A percentile compares a stretch with the other conserved stretches of the same genome.
phyloP scores from a whole-genome alignment of 2,329 filamentous ascomycete genomes.

The Fusarium zealandicum region DNA sequence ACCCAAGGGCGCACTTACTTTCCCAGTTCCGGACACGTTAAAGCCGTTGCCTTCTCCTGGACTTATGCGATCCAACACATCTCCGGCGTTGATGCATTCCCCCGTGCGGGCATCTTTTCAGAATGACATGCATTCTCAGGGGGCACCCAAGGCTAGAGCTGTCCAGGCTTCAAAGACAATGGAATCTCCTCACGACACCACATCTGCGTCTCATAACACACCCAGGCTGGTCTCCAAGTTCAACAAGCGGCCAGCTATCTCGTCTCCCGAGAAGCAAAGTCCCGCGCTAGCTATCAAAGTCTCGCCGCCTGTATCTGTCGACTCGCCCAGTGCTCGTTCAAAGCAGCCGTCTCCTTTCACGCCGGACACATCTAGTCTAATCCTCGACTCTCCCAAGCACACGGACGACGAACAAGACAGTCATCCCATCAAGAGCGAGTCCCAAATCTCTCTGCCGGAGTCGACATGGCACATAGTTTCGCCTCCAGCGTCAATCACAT shows the following conservation, averaged over 20 bases:
- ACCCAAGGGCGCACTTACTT: slow-evolving; percentile 51
- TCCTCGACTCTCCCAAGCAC: slow-evolving; percentile 52
- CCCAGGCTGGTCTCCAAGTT: slow-evolving; percentile 38
- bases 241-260: slow-evolving; percentile 34
- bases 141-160: slow-evolving; percentile 20
- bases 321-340: slow-evolving; percentile 10
- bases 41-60: slow-evolving; percentile 48
- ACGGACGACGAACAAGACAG: slow-evolving; percentile 40
- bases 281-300: slow-evolving; percentile 8
- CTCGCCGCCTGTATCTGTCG: slow-evolving; percentile 19
- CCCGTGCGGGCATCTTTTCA: slow-evolving; percentile 50
- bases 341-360: slow-evolving; percentile 34
- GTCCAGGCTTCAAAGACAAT: slow-evolving; percentile 17
- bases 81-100: slow-evolving; percentile 57
- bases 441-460: slow-evolving; percentile 50
- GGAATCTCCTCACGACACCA: slow-evolving; percentile 7
- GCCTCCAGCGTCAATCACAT: slow-evolving; percentile 47
- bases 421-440: slow-evolving; percentile 40
- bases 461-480: slow-evolving; percentile 59
- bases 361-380: slow-evolving; percentile 35
- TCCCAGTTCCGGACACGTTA: slow-evolving; percentile 30
- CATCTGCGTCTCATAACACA: slow-evolving; percentile 11
- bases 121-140: neutral
- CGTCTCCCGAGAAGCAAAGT: slow-evolving; percentile 16
- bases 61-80: slow-evolving; percentile 60